Base-by-base conservation (phyloP, 2,329 filamentous ascomycete genomes). In the Stagonosporopsis tanaceti region DNA sequence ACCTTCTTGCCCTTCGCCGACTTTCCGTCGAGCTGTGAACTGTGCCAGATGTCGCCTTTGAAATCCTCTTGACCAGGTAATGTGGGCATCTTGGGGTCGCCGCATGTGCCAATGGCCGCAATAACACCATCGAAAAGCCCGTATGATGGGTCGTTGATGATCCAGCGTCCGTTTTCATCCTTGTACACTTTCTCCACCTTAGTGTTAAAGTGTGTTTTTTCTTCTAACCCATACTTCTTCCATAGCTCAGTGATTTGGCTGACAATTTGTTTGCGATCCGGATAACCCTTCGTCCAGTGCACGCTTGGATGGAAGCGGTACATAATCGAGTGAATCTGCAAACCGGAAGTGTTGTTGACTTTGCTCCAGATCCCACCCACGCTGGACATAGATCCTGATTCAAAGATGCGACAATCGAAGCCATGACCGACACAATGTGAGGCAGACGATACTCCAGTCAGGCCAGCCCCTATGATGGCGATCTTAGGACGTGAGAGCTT, bases 291-390 rank as follows among this genome's bases (percentile, higher is more conserved):
- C 32, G 85, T 80, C 87, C 90, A 96, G 59, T 85, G 82, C 1
- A 96, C 86, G 0, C 89, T 90, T 0, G 92, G 92, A 64, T 94
- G 90, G 73, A 96, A 96, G 22, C 92, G 86, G 75, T 94, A 96
- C 91, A 95, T 95, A 56, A 93, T 75, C 20, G 88, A 91, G 73
- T 96, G 91, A 22, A 96, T 93, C 69, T 95, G 91, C 0, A 96
- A 83, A 15, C 90, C 87, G 0, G 90, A 93, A 0, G 90, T 93
- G 48, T 90, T 90, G 78, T 95, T 94, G 38, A 95, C 90, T 75
- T 85, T 84, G 70, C 87, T 91, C 91, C 91, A 94, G 32, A 94
- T 94, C 0, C 91, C 91, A 15, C 91, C 91, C 0, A 96, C 74
- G 24, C 85, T 81, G 15, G 90, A 83, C 61, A 87, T 81, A 4